These are phyloP conservation scores for Gentiana dahurica DNA, from an alignment of 257 asterid genomes.

Conservation along the genomic window DNA sequence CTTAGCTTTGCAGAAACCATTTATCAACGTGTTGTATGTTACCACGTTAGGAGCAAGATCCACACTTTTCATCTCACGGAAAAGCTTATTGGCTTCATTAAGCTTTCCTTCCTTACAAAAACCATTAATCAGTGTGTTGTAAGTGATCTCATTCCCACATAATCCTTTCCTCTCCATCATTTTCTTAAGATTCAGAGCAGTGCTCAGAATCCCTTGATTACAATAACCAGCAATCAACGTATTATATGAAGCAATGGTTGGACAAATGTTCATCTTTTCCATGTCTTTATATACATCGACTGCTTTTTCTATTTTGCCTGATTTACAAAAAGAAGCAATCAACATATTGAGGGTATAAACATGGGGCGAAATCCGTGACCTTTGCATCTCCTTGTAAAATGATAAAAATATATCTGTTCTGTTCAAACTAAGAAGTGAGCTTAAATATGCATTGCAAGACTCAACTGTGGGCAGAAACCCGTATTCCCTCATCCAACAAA, in stretches of 20 bases:
- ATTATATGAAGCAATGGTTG: conserved; percentile 51
- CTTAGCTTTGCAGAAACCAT: conserved; percentile 53
- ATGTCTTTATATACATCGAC: conserved; percentile 51
- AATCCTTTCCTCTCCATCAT: conserved; percentile 61
- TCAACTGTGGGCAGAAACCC: conserved; percentile 72
- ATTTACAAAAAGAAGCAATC: conserved; percentile 51
- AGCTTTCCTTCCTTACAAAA: conserved; percentile 67
- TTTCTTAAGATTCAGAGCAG: conserved; percentile 58
- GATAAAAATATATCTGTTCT: conserved; percentile 48
- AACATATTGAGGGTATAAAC: conserved; percentile 66
- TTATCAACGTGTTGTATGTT: conserved; percentile 69
- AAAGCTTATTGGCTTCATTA: conserved; percentile 56
- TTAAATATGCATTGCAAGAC: conserved; percentile 79
- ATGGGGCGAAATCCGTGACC: conserved; percentile 62
- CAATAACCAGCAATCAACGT: conserved; percentile 74
- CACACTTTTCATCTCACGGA: conserved; percentile 55
- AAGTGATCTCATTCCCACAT: conserved; percentile 45
- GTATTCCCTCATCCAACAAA: conserved; percentile 63
- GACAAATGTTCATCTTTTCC: conserved; percentile 48
- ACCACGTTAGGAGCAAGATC: conserved; percentile 45
- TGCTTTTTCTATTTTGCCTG: conserved; percentile 57
- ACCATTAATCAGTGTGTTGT: conserved; percentile 56
- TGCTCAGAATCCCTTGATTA: conserved; percentile 35
- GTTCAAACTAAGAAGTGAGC: conserved; percentile 43
- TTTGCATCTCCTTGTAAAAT: conserved; percentile 61